A percentile compares a stretch with the other conserved stretches of the same genome.
These are phyloP conservation scores for Dioszegia hungarica DNA, from an alignment of 768 basidiomycete genomes.

Conservation along the genomic window DNA sequence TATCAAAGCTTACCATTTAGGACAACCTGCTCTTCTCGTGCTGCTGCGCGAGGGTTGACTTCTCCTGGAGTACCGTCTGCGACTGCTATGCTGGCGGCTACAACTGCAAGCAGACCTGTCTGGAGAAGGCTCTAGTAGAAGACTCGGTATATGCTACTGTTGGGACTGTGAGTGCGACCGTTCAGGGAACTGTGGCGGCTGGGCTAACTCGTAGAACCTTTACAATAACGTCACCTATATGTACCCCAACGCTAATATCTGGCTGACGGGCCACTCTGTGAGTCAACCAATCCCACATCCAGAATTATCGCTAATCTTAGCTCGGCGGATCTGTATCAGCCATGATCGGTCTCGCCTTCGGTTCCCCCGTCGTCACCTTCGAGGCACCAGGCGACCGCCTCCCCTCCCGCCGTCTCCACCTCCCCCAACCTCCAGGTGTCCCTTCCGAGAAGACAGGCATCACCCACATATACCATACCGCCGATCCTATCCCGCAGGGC, in stretches of 20 bases:
- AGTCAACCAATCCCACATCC: not conserved
- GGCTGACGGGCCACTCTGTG: constrained; percentile 64
- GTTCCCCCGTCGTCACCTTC: constrained; percentile 84
- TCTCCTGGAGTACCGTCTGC: constrained; percentile 90
- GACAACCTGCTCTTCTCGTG: constrained; percentile 93
- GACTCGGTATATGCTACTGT: constrained; percentile 84
- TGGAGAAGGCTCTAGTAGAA: constrained; percentile 69
- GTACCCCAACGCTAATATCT: constrained; percentile 84
- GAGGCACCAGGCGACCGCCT: constrained; percentile 83
- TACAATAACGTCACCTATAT: constrained; percentile 87
- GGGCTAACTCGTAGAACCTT: constrained; percentile 59
- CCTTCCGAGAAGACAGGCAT: constrained; percentile 50
- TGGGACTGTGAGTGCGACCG: constrained; percentile 61
- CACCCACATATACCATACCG: constrained; percentile 86
- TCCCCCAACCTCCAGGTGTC: constrained; percentile 68
- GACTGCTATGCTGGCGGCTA: constrained; percentile 71
- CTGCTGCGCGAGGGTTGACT: constrained; percentile 91
- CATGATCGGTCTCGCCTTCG: constrained; percentile 81
- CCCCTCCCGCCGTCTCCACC: constrained; percentile 72
- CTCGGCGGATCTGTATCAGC: constrained; percentile 82
- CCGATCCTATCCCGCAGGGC: constrained; percentile 80
- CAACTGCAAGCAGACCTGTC: constrained; percentile 73
- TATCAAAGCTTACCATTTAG: constrained; percentile 22
- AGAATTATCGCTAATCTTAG: constrained; percentile 56
- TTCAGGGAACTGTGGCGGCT: not conserved